These are phyloP conservation scores for Tolypocladium guangdongense DNA, from an alignment of 2,329 filamentous ascomycete species.

Conservation along the genomic window DNA sequence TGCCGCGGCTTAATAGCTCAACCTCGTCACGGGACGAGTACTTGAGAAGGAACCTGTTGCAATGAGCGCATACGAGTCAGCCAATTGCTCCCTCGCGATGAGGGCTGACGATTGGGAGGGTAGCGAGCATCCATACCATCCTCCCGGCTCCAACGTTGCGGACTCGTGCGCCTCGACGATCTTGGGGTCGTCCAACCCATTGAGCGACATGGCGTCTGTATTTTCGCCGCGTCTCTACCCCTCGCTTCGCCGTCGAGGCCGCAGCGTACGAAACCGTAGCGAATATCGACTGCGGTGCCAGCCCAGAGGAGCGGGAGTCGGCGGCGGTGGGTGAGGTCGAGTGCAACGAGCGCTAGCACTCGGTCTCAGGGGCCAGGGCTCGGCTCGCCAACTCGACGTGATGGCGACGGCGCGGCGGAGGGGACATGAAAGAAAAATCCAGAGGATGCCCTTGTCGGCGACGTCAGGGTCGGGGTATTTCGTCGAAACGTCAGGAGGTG, in stretches of 20 bases:
- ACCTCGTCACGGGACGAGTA: conserved; percentile 85
- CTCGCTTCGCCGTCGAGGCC: not conserved
- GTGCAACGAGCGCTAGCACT: not conserved
- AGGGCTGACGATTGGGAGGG: not conserved
- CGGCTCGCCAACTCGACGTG: not conserved
- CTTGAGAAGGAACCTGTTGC: conserved; percentile 78
- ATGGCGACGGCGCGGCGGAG: not conserved
- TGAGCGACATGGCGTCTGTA: conserved; percentile 67
- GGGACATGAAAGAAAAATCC: not conserved
- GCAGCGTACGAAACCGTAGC: not conserved
- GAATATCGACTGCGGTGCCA: not conserved
- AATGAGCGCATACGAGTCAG: conserved; percentile 9
- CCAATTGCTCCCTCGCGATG: not conserved
- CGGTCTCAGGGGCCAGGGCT: not conserved
- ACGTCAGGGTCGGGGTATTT: not conserved
- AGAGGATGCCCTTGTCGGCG: not conserved
- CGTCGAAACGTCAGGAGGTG: not conserved
- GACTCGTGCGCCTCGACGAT: conserved; percentile 78
- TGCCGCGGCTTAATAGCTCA: conserved; percentile 64
- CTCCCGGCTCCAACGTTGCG: conserved; percentile 72
- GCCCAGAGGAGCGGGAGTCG: not conserved
- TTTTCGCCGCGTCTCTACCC: conserved; percentile 1
- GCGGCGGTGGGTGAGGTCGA: not conserved
- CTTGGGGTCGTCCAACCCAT: conserved; percentile 75
- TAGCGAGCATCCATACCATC: conserved; percentile 59